A percentile compares a stretch with the other conserved stretches of the same genome.
Evolutionary conservation across 2,329 filamentous ascomycete genomes (phyloP).

Genomic region (Diaporthe sp.): DNA sequence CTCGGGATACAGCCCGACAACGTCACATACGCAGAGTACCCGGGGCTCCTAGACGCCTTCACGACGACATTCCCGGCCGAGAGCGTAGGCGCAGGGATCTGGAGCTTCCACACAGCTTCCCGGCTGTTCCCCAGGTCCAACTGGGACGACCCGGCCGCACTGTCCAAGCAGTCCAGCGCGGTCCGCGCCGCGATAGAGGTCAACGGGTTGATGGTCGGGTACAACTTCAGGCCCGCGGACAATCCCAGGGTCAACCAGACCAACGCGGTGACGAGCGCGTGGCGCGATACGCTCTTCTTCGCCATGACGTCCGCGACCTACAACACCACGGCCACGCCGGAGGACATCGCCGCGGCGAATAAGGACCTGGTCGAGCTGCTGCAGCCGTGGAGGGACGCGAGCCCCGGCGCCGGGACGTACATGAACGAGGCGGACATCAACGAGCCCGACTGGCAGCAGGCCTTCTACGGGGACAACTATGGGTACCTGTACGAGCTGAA

Average conservation of each 20-base stretch:
- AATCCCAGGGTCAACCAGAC: conserved; percentile 44
- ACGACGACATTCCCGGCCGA: conserved; percentile 41
- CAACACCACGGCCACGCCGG: background rate
- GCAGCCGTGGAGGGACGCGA: conserved; percentile 42
- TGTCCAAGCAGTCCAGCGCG: conserved; percentile 45
- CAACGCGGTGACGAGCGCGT: conserved; percentile 60
- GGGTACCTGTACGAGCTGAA: conserved; percentile 34
- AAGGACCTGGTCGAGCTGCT: conserved; percentile 37
- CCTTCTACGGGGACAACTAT: conserved; percentile 39
- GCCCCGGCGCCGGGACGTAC: conserved; percentile 38
- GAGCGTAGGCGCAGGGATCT: conserved; percentile 50
- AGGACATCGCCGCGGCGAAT: conserved; percentile 39
- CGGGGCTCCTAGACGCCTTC: conserved; percentile 44
- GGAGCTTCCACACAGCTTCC: conserved; percentile 38
- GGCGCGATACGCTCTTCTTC: conserved; percentile 54
- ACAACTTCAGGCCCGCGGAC: conserved; percentile 41
- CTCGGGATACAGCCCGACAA: conserved; percentile 43
- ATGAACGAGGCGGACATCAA: conserved; percentile 32
- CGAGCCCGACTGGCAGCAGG: conserved; percentile 34
- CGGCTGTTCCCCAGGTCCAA: conserved; percentile 49
- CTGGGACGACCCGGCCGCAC: conserved; percentile 41
- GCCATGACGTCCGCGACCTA: conserved; percentile 44
- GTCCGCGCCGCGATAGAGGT: conserved; percentile 39
- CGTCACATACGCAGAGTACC: conserved; percentile 39
- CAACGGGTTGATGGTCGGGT: conserved; percentile 43